Base-by-base conservation (phyloP, 2,329 filamentous ascomycete species). In the Epichloe hybrida region DNA sequence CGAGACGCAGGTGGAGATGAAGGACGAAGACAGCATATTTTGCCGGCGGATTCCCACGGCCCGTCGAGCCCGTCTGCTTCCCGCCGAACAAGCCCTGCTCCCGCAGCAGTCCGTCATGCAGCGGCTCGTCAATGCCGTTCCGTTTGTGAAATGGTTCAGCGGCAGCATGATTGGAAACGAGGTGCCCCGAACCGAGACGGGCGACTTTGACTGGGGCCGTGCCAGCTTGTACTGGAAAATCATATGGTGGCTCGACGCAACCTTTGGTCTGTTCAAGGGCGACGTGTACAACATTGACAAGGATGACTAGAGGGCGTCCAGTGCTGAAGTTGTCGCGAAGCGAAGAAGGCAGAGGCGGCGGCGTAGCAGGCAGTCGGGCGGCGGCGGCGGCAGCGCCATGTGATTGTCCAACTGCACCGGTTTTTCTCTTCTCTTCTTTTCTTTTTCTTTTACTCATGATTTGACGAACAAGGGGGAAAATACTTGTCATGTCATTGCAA, bases 181-280 rank as follows among this genome's bases (percentile, higher is more conserved):
- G 62, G 80, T 91, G 39, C 87, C 87, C 7, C 75, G 84, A 41
- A 83, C 76, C 49, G 84, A 88, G 49, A 72, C 76, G 42, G 87
- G 86, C 52, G 81, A 80, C 41, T 90, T 95, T 58, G 90, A 96
- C 65, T 86, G 82, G 72, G 78, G 79, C 41, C 70, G 70, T 44
- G 81, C 81, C 11, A 83, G 79, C 53, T 65, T 84, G 54, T 84
- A 84, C 67, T 84, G 81, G 81, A 79, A 78, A 64, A 60, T 83
- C 42, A 78, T 84, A 57, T 84, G 76, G 69, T 81, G 73, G 69
- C 67, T 84, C 23, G 80, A 83, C 59, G 68, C 70, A 17, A 73
- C 72, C 50, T 80, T 82, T 59, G 68, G 72, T 4, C 67, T 82
- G 39, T 83, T 83, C 61, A 72, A 73, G 41, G 73, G 77, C 21